phyloP scores from a whole-genome alignment of 139 green algal genomes.

The Volvox reticuliferus region DNA sequence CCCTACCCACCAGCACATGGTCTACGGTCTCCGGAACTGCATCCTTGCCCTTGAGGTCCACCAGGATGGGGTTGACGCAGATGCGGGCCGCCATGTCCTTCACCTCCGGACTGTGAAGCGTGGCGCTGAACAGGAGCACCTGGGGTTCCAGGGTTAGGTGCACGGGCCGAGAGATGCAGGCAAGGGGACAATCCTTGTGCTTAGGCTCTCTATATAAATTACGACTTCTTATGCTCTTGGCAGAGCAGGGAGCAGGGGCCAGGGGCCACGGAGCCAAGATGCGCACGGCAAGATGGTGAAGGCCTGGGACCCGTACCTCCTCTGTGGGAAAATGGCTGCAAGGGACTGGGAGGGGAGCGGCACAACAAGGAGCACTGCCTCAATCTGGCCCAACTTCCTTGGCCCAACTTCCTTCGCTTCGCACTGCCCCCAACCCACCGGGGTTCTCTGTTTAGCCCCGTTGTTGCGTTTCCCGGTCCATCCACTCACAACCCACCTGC shows the following conservation, averaged over 20 bases:
- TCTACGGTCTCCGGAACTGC: constrained; percentile 87
- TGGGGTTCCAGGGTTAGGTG: constrained; percentile 14
- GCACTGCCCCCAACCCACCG: too few species aligned
- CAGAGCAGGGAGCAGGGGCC: not conserved
- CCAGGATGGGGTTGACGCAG: constrained; percentile 81
- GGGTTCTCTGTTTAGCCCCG: too few species aligned
- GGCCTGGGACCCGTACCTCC: too few species aligned
- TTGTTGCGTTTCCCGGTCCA: not conserved
- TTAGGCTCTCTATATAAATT: too few species aligned
- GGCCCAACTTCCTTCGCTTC: too few species aligned
- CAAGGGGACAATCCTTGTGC: not conserved
- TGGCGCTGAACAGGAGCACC: constrained; percentile 90
- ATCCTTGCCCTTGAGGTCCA: constrained; percentile 88
- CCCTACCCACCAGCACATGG: constrained; percentile 70
- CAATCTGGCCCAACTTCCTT: too few species aligned
- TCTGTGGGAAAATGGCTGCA: too few species aligned
- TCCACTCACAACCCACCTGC: constrained; percentile 56
- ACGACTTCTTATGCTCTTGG: too few species aligned
- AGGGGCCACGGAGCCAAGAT: not conserved
- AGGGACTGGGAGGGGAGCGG: too few species aligned
- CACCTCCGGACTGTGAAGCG: constrained; percentile 85
- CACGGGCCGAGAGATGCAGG: not conserved
- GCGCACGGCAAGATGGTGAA: not conserved
- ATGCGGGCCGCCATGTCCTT: constrained; percentile 66
- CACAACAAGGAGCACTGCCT: not conserved